Evolutionary conservation across 257 asterid species (phyloP).

Genomic region (Plectranthus barbatus): DNA sequence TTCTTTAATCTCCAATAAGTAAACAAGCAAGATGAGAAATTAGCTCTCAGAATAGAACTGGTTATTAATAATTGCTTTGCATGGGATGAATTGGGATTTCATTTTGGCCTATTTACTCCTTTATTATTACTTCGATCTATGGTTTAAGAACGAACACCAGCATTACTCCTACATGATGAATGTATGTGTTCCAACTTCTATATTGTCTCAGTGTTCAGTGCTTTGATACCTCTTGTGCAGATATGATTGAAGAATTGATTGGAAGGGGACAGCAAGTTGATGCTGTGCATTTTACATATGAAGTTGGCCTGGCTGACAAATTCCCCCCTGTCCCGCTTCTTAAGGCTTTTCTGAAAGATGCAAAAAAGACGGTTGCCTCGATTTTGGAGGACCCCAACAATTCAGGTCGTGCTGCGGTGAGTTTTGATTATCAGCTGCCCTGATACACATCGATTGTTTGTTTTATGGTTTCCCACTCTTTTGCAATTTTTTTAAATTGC

Average conservation of each 20-base stretch:
- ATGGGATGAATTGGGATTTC: neutral
- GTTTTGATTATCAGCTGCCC: constrained; percentile 5
- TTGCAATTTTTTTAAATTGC: neutral
- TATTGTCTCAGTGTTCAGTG: constrained; percentile 35
- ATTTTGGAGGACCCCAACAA: constrained; percentile 76
- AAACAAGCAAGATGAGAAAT: neutral
- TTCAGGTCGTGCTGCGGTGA: constrained; percentile 90
- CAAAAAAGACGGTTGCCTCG: constrained; percentile 68
- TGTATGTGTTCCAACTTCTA: neutral
- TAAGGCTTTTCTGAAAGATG: constrained; percentile 88
- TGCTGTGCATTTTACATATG: constrained; percentile 95
- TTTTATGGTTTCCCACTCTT: neutral
- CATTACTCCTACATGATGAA: neutral
- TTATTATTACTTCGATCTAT: neutral
- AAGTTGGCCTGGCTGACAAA: constrained; percentile 75
- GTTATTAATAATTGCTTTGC: neutral
- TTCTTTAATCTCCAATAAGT: neutral
- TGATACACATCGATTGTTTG: neutral
- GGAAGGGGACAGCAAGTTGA: constrained; percentile 98
- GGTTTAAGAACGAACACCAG: neutral
- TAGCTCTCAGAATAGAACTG: neutral
- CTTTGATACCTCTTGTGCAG: constrained; percentile 38
- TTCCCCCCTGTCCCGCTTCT: constrained; percentile 96
- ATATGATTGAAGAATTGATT: constrained; percentile 84
- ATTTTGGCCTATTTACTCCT: neutral